Base-by-base conservation (phyloP, 139 green algal species). In the Mychonastes homosphaera region DNA sequence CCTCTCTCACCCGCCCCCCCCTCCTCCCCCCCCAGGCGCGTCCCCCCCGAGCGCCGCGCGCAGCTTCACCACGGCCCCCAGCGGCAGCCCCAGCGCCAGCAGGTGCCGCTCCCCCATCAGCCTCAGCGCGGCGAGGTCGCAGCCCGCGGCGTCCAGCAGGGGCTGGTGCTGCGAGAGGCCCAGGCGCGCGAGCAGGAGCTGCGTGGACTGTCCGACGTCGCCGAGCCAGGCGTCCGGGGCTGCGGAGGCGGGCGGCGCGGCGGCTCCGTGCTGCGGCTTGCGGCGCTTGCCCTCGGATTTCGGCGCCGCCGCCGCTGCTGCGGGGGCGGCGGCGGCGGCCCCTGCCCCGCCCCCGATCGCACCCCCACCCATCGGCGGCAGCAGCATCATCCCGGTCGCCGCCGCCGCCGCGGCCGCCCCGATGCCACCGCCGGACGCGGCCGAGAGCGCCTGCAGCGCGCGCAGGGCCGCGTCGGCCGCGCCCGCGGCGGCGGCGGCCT, bases 41-140 rank as follows among this genome's bases (percentile, higher is more conserved):
- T 46, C 19, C 27, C 26, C 29, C 7, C 16, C 32, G 16, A 61
- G 48, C 8, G 61, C 61, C 26, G 61, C 61, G 8, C 38, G 39
- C 2, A 67, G 34, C 51, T 67, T 67, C 39, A 67, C 61, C 18
- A 67, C 39, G 16, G 61, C 61, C 7, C 61, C 61, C 12, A 67
- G 29, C 2, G 61, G 61, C 44, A 67, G 53, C 39, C 61, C 61
- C 50, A 67, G 24, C 29, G 53, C 51, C 9, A 23, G 4, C 40
- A 67, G 26, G 30, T 67, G 48, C 7, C 40, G 18, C 29, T 59
- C 48, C 29, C 57, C 40, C 50, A 67, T 41, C 46, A 67, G 51
- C 32, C 54, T 38, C 40, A 67, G 30, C 26, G 61, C 61, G 5
- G 61, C 61, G 40, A 67, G 6, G 51, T 67, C 61, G 3, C 60